These are phyloP conservation scores for Alternaria longipes DNA, from an alignment of 2,329 filamentous ascomycete genomes.

Conservation along the genomic window DNA sequence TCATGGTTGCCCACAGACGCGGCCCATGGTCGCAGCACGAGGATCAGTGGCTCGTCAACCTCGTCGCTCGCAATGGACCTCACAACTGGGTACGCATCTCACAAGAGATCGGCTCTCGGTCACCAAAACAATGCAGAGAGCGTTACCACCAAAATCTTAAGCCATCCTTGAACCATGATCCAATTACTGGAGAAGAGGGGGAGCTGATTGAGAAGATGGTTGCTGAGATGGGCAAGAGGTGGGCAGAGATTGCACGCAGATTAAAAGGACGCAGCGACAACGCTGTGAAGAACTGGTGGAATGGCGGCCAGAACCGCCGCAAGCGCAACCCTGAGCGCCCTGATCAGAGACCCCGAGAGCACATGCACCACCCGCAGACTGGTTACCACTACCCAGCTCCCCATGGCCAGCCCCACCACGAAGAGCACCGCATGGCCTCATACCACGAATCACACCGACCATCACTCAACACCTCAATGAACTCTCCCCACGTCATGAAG, in stretches of 20 bases:
- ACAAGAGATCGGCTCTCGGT: constrained; percentile 75
- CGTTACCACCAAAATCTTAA: constrained; percentile 93
- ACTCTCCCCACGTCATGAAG: constrained; percentile 43
- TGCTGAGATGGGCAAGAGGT: constrained; percentile 79
- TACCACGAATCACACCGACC: constrained; percentile 43
- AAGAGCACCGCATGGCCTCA: constrained; percentile 38
- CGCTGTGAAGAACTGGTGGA: constrained; percentile 98
- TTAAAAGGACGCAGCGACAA: constrained; percentile 91
- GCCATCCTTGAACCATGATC: constrained; percentile 79
- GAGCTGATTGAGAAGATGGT: constrained; percentile 80
- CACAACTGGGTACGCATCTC: constrained; percentile 93
- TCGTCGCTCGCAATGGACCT: constrained; percentile 76
- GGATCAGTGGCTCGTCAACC: constrained; percentile 73
- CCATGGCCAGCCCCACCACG: constrained; percentile 35
- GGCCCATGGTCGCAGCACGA: constrained; percentile 86
- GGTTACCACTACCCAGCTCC: constrained; percentile 42
- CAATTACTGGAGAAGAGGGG: constrained; percentile 80
- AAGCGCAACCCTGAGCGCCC: constrained; percentile 53
- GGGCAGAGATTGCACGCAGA: constrained; percentile 89
- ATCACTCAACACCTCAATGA: constrained; percentile 38
- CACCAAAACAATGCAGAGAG: constrained; percentile 94
- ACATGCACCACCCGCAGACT: constrained; percentile 44
- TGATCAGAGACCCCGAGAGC: constrained; percentile 38
- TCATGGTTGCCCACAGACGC: constrained; percentile 68
- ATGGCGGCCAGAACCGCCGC: constrained; percentile 87